Base-by-base conservation (phyloP, 2,329 filamentous ascomycete species). In the Monosporascus sp. region DNA sequence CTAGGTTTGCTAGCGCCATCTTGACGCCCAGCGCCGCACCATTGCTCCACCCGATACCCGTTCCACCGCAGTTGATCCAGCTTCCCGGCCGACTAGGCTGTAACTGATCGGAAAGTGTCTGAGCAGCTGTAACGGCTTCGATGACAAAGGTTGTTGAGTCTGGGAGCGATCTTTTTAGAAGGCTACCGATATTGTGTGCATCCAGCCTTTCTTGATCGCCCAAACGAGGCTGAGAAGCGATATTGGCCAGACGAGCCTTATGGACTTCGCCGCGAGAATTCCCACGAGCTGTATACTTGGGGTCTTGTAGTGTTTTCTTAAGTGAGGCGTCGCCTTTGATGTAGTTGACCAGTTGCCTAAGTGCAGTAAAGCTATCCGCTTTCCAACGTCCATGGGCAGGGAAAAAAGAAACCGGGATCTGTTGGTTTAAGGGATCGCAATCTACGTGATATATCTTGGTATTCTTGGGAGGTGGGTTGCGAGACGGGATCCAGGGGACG, bases 51-150 rank as follows among this genome's bases (percentile, higher is more conserved):
- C 89, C 89, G 0, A 93, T 81, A 2, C 89, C 89, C 16, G 88
- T 89, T 1, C 87, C 89, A 1, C 89, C 89, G 65, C 88, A 92
- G 67, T 91, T 92, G 63, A 93, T 83, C 86, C 86, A 91, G 0
- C 82, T 84, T 0, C 88, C 87, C 0, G 89, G 88, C 0, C 83
- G 64, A 0, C 78, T 84, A 2, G 84, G 79, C 61, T 85, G 84
- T 7, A 94, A 72, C 58, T 91, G 88, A 59, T 94, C 87, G 26
- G 82, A 78, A 1, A 91, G 84, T 27, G 84, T 79, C 0, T 69
- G 69, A 0, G 85, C 84, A 54, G 88, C 84, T 0, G 89, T 94
- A 1, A 94, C 89, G 0, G 89, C 85, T 70, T 94, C 89, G 44
- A 94, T 75, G 3, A 84, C 86, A 74, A 82, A 93, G 55, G 93